A percentile compares a stretch with the other conserved stretches of the same genome.
These are phyloP conservation scores for Gautieria morchelliformis DNA, from an alignment of 768 basidiomycete species.

Conservation along the genomic window DNA sequence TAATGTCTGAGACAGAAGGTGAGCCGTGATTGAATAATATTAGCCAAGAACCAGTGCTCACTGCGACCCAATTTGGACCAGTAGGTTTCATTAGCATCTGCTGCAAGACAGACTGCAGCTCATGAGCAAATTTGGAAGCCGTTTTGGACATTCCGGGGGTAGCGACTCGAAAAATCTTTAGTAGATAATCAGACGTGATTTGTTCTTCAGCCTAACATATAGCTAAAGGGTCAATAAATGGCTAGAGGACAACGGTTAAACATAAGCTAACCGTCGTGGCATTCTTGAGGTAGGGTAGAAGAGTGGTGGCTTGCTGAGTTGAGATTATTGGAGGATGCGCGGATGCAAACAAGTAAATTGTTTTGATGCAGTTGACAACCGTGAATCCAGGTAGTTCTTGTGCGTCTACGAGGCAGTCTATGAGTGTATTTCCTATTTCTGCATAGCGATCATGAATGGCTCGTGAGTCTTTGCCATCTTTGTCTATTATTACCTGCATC, in stretches of 20 bases:
- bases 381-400: slow-evolving; percentile 71
- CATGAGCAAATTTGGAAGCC: slow-evolving; percentile 77
- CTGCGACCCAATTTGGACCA: slow-evolving; percentile 53
- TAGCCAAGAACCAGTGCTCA: slow-evolving; percentile 23
- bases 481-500: slow-evolving; percentile 54
- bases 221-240: neutral
- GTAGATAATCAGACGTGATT: slow-evolving; percentile 71
- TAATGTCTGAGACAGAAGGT: slow-evolving; percentile 42
- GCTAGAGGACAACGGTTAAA: neutral
- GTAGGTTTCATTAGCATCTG: slow-evolving; percentile 90
- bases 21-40: neutral
- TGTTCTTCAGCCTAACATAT: slow-evolving; percentile 66
- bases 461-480: slow-evolving; percentile 44
- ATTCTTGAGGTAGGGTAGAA: slow-evolving; percentile 86
- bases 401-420: slow-evolving; percentile 84
- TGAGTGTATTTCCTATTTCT: slow-evolving; percentile 76
- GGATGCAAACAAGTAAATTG: slow-evolving; percentile 72
- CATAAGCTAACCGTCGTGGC: slow-evolving; percentile 51
- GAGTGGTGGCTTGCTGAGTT: slow-evolving; percentile 68
- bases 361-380: slow-evolving; percentile 74
- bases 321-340: slow-evolving; percentile 83
- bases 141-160: slow-evolving; percentile 88
- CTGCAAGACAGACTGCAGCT: slow-evolving; percentile 71
- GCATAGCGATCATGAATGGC: slow-evolving; percentile 58
- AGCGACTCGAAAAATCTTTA: slow-evolving; percentile 78